Base-by-base conservation (phyloP, 1,139 yeast species). In the Suhomyces chickasaworum region DNA sequence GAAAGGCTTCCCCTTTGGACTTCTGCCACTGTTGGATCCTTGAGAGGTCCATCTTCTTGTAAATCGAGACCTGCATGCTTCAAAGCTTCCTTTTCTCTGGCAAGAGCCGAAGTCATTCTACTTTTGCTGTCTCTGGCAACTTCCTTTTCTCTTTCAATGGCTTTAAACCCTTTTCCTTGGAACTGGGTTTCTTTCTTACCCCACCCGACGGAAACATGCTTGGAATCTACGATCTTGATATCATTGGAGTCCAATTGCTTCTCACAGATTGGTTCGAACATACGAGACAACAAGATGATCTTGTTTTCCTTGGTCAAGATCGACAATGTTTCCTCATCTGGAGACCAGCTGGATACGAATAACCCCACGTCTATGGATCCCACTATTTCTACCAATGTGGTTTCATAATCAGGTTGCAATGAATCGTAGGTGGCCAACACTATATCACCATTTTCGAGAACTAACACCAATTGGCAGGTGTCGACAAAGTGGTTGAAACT, bases 141-240 rank as follows among this genome's bases (percentile, higher is more conserved):
- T 41, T 68, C 69, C 18, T 53, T 64, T 57, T 82, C 86, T 65
- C 91, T 77, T 64, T 86, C 93, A 52, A 79, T 59, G n/a, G 89
- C 91, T 57, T 84, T 84, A 36, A 89, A 93, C 49, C 99, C 99
- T 58, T 81, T 84, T 42, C 99, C 99, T 65, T 88, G 85, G 65
- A 95, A 95, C 66, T 95, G 99, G 0, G 99, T 95, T 65, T 93
- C 99, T 53, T 86, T 84, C 56, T 87, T 88, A 59, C 99, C 99
- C 99, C 99, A 95, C 16, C 99, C 99, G 32, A 93, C 97, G 17
- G 95, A 86, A 29, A 95, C 97, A 60, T 93, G 97, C 56, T 85
- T 86, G 3, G 91, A 83, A 45, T 82, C 78, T 34, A 81, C 69
- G 35, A 73, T 69, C 41, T 68, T 66, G 42, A 90, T 73, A 62